Conservation (phyloP, 164 flowering plant species). For the Hamamelis virginiana region DNA sequence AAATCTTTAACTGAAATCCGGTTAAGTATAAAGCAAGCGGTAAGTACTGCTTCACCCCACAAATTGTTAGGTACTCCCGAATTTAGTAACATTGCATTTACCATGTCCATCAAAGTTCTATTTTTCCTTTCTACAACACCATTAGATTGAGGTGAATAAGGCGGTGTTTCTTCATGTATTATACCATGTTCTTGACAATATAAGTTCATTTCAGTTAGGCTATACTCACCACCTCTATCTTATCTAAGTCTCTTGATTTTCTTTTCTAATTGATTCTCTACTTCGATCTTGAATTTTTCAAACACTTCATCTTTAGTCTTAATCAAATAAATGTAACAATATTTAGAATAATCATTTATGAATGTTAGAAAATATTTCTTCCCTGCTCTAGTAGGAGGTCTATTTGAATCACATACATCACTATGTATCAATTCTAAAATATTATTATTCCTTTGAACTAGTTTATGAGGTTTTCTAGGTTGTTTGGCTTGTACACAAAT, state of each 20-base stretch:
- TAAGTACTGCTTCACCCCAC: neutral
- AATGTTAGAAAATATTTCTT: neutral
- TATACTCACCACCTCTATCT: constrained; percentile 12
- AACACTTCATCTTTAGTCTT: constrained; percentile 6
- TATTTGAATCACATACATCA: neutral
- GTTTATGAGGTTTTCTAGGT: neutral
- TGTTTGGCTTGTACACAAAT: constrained; percentile 1
- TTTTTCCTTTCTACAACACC: neutral
- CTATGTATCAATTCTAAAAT: neutral
- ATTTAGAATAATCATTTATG: constrained; percentile 1
- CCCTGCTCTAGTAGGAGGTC: neutral
- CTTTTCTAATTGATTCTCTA: constrained; percentile 13
- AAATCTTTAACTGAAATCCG: neutral
- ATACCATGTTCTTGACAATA: neutral
- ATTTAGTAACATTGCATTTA: neutral
- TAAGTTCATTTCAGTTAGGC: neutral
- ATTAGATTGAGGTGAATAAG: constrained; percentile 4
- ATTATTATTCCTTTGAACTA: neutral
- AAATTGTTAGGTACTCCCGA: neutral
- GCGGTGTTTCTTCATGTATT: neutral
- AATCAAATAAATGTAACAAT: constrained; percentile 5
- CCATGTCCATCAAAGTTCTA: neutral
- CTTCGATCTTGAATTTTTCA: constrained; percentile 1
- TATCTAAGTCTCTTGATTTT: constrained; percentile 7
- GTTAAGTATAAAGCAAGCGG: neutral